Base-by-base conservation (phyloP, 2,329 filamentous ascomycete genomes). In the Calonectria fujianensis region DNA sequence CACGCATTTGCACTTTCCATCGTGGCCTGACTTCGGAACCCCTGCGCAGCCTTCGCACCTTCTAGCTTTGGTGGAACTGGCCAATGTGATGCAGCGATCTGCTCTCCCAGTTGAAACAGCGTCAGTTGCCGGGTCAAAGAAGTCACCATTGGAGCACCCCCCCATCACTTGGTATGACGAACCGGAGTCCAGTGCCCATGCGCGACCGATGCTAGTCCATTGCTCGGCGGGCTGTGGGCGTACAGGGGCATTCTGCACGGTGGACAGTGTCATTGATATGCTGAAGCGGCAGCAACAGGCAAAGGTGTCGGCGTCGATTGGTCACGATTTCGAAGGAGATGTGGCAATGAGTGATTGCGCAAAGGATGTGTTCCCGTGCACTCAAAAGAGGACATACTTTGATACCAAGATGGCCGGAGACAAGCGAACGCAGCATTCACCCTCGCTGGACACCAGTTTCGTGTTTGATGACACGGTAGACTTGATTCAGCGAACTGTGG, bases 11-110 rank as follows among this genome's bases (percentile, higher is more conserved):
- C 96, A 98, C 82, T 98, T 98, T 83, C 93, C 95, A 0, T 93
- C 94, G n/a, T 99, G 97, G 97, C 97, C 97, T 0, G 97, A 99
- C 82, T 98, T 98, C 84, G 97, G 97, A 27, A 94, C 96, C 0
- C 96, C 96, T 0, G 96, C 97, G 0, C 94, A 97, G 81, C 96
- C 97, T 1, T 92, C 92, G 7, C 96, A 98, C 81, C 89, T 99
- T 2, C 89, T 99, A 20, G 94, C 94, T 2, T 87, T 99, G 20
- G 94, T 98, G n/a, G 96, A 98, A 84, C 91, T 98, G 68, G 95
- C 94, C 80, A 97, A 95, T 80, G 89, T 91, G 41, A 95, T 93
- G 90, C 94, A 89, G 86, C 93, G 85, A 78, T 91, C 85, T 72
- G 90, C 86, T 79, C 88, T 84, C 74, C 91, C 86, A 24, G 84